These are phyloP conservation scores for Leavenworthia alabamica DNA, from an alignment of 345 rosid species.

Conservation along the genomic window DNA sequence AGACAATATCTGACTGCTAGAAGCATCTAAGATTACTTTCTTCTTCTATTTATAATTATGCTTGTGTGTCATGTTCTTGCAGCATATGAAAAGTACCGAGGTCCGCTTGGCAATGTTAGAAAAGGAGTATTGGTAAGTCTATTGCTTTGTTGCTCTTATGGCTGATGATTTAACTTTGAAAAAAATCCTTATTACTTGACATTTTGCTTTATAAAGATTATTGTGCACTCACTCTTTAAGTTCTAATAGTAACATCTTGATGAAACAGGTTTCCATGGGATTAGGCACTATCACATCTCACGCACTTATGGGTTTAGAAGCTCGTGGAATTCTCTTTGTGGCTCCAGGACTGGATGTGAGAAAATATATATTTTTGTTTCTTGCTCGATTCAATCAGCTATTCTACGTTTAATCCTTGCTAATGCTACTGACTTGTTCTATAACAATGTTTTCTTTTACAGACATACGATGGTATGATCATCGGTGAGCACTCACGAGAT, in stretches of 20 bases:
- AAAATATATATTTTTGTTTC: neutral
- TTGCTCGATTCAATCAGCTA: neutral
- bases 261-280: constrained; percentile 87
- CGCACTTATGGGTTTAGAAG: constrained; percentile 83
- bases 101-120: constrained; percentile 90
- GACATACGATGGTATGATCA: constrained; percentile 97
- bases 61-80: too few species aligned
- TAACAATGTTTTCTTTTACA: constrained; percentile 36
- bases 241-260: neutral
- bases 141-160: neutral
- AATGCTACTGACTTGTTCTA: neutral
- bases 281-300: constrained; percentile 77
- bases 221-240: neutral
- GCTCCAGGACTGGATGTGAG: constrained; percentile 83
- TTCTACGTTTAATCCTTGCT: neutral
- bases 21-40: too few species aligned
- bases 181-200: neutral
- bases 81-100: constrained; percentile 82
- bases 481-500: constrained; percentile 97
- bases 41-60: too few species aligned
- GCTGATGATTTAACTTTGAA: neutral
- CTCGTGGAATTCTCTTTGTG: constrained; percentile 90
- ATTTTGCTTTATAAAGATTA: neutral
- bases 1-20: neutral
- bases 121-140: constrained; percentile 93